Evolutionary conservation across 2,329 filamentous ascomycete species (phyloP), one percentile per base, ranked within the genome.

Genomic region (Colletotrichum sp.): DNA sequence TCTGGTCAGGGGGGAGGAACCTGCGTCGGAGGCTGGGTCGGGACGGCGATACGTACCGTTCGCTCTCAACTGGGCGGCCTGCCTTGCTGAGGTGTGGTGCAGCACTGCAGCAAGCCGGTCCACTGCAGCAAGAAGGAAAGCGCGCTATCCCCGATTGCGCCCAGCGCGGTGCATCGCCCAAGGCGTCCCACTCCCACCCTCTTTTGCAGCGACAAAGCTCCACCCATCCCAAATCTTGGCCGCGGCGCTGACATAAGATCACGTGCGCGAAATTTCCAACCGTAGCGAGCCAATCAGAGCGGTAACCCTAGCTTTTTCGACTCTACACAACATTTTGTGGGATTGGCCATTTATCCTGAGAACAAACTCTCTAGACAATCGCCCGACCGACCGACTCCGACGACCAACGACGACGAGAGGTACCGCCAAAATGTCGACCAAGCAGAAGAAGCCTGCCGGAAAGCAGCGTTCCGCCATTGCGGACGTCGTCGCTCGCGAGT

Each of bases 401-500:
- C 74, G 77, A 76, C 77, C 67, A 75, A 74, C 75, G 52, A 62
- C 70, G 64, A 75, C 68, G 68, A 72, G 79, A 80, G 84, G 80
- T 85, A 82, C 69, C 77, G 75, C 48, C 70, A 75, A 90, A 86
- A 94, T 94, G 92, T 93, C 92, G 86, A 87, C 89, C 84, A 91
- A 89, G 85, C 85, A 87, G 84, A 91, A 92, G 89, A 94, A 93
- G 89, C 48, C 74, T 52, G 86, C 91, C 84, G 94, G 93, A 91
- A 94, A 94, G 90, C 78, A 83, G 78, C 95, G 96, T 87, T 98
- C 95, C 89, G 97, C 97, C 91, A 98, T 99, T 89, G 94, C 95
- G 89, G 96, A 99, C 90, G 97, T 99, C 87, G 96, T 99, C 88
- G 94, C 97, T 85, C 95, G 97, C 93, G 97, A 99, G 92, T 99